Percentiles rank a stretch among this genome's conserved stretches.
Conservation (phyloP, 2,329 filamentous ascomycete genomes). For the Fusarium sp. region DNA sequence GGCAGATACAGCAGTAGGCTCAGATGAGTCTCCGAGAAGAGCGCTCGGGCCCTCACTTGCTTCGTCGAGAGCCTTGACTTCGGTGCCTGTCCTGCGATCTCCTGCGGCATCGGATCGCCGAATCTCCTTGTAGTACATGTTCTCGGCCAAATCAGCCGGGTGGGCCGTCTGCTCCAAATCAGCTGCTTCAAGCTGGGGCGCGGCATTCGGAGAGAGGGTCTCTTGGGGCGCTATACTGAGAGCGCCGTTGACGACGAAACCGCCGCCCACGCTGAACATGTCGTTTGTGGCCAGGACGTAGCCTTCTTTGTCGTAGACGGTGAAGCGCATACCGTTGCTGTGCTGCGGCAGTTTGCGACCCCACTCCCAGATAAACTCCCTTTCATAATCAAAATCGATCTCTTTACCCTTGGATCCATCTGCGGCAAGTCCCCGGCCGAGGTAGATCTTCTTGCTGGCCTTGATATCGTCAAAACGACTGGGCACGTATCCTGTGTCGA, state of each 20-base stretch:
- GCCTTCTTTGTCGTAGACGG: slow-evolving; percentile 62
- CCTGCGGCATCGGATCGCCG: slow-evolving; percentile 60
- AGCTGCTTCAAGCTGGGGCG: slow-evolving; percentile 23
- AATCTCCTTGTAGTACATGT: slow-evolving; percentile 66
- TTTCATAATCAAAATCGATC: slow-evolving; percentile 63
- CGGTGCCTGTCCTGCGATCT: slow-evolving; percentile 59
- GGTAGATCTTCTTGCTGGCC: slow-evolving; percentile 57
- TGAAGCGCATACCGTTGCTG: slow-evolving; percentile 66
- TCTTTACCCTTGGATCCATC: slow-evolving; percentile 56
- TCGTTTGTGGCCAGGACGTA: slow-evolving; percentile 63
- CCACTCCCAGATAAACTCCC: slow-evolving; percentile 65
- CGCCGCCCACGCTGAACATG: slow-evolving; percentile 65
- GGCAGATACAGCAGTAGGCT: slow-evolving; percentile 14
- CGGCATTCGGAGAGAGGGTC: slow-evolving; percentile 25
- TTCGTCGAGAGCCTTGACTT: slow-evolving; percentile 55
- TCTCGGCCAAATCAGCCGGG: slow-evolving; percentile 63
- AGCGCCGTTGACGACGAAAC: slow-evolving; percentile 65
- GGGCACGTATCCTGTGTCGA: slow-evolving; percentile 63
- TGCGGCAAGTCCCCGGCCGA: slow-evolving; percentile 57
- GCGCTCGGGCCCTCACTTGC: slow-evolving; percentile 16
- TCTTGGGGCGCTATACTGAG: slow-evolving; percentile 56
- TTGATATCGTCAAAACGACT: slow-evolving; percentile 62
- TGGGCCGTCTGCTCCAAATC: slow-evolving; percentile 47
- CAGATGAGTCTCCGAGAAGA: slow-evolving; percentile 23
- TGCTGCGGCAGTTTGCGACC: slow-evolving; percentile 63